Evolutionary conservation across 768 basidiomycete genomes (phyloP), one percentile per base, ranked within the genome.

Genomic region (Baorangia bicolor): DNA sequence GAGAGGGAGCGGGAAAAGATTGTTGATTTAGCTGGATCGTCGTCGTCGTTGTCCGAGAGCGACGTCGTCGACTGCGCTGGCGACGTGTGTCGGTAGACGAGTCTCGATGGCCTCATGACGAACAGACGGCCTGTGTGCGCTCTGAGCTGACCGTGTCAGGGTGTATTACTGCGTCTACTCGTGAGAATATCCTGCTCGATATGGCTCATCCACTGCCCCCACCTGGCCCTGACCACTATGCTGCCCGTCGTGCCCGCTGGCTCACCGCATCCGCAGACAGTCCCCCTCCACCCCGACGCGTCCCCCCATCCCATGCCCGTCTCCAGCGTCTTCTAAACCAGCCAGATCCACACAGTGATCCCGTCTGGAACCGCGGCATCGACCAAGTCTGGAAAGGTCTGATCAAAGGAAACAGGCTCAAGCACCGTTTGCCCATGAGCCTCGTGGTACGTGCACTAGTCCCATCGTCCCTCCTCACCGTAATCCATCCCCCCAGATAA

Each of bases 11-110:
- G 62, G 23, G 65, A 71, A 56, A 75, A 76, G 33, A 78, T 75
- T 34, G 70, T 55, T 39, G 79, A 81, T 56, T 78, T 79, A 44
- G 77, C 77, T 35, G 80, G 81, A 67, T 87, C 84, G 66, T 88
- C 84, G 59, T 81, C 79, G 68, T 87, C 84, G 59, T 84, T 83
- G 73, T 88, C 88, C 33, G 88, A 90, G 59, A 90, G 77, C 18
- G 90, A 90, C n/a, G 86, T 89, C 10, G 79, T 83, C 5, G 89
- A 90, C 60, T 87, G 86, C n/a, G 82, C 77, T 2, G 73, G 81
- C 64, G 76, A 87, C 73, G 65, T 76, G 54, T 66, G 65, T 41
- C 68, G 56, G 62, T 75, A 76, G 20, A 65, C 74, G 61, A 72
- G 68, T 52, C 72, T 65, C 57, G 73, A 62, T 55, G 73, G 61